phyloP scores from a whole-genome alignment of 345 rosid genomes.

The Citrus australasica region DNA sequence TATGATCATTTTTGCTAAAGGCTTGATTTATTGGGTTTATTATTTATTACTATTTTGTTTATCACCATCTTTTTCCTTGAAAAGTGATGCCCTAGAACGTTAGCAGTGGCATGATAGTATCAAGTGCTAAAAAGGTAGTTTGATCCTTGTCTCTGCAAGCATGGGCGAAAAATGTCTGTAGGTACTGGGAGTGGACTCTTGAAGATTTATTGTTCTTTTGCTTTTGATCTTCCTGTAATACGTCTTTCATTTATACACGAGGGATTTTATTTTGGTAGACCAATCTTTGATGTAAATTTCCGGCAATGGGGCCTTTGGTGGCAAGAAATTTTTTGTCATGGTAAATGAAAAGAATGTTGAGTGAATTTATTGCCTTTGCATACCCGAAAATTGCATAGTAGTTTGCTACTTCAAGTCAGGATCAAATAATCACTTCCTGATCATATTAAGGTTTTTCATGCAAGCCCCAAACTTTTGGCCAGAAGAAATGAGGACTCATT shows the following conservation, averaged over 20 bases:
- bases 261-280: neutral
- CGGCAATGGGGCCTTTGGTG: neutral
- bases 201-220: neutral
- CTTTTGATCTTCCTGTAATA: neutral
- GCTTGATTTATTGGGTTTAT: neutral
- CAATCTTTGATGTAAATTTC: neutral
- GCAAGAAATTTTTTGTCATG: neutral
- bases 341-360: neutral
- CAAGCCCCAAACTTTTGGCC: neutral
- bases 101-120: neutral
- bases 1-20: neutral
- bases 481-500: slow-evolving; percentile 36
- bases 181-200: neutral
- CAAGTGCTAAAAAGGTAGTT: neutral
- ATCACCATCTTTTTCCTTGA: neutral
- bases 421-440: slow-evolving; percentile 2
- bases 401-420: neutral
- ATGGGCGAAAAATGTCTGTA: neutral
- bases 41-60: neutral
- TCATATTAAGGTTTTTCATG: slow-evolving; percentile 51
- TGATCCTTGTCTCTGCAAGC: neutral
- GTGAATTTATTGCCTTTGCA: slow-evolving; percentile 5
- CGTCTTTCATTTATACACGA: neutral
- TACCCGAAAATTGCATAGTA: neutral
- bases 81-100: neutral